phyloP scores from a whole-genome alignment of 2,329 filamentous ascomycete genomes.

The Xylariaceae sp. region DNA sequence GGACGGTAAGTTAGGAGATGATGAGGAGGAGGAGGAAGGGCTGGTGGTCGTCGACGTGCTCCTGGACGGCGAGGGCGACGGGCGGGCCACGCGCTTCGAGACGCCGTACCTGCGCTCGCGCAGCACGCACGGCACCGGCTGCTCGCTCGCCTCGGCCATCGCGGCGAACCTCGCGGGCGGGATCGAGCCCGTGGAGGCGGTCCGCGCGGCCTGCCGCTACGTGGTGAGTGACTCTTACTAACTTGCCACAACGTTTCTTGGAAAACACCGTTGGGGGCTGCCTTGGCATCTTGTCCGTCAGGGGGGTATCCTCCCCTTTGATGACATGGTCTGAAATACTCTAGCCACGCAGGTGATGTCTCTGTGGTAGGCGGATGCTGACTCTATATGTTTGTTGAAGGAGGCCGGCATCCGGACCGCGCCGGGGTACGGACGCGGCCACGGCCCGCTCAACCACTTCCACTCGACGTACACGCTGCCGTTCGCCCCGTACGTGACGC shows the following conservation, averaged over 20 bases:
- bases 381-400: too few species aligned
- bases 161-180: constrained; percentile 63
- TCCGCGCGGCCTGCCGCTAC: constrained; percentile 62
- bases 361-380: too few species aligned
- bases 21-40: too few species aligned
- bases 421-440: constrained; percentile 54
- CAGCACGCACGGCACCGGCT: constrained; percentile 93
- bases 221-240: too few species aligned
- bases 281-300: too few species aligned
- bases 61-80: constrained; percentile 46
- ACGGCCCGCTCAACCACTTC: constrained; percentile 72
- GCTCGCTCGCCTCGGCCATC: constrained; percentile 81
- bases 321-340: too few species aligned
- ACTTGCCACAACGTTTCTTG: too few species aligned
- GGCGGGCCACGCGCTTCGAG: constrained; percentile 57
- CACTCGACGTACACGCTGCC: constrained; percentile 62
- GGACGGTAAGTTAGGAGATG: constrained; percentile 44
- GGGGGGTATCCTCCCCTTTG: too few species aligned
- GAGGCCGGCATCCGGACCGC: constrained; percentile 63
- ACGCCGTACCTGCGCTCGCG: constrained; percentile 63
- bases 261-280: too few species aligned
- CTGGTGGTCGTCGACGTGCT: constrained; percentile 75
- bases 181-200: constrained; percentile 47
- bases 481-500: constrained; percentile 58
- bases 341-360: too few species aligned